A percentile compares a stretch with the other conserved stretches of the same genome.
phyloP scores from a whole-genome alignment of 2,329 filamentous ascomycete species.

The Stemphylium beticola region DNA sequence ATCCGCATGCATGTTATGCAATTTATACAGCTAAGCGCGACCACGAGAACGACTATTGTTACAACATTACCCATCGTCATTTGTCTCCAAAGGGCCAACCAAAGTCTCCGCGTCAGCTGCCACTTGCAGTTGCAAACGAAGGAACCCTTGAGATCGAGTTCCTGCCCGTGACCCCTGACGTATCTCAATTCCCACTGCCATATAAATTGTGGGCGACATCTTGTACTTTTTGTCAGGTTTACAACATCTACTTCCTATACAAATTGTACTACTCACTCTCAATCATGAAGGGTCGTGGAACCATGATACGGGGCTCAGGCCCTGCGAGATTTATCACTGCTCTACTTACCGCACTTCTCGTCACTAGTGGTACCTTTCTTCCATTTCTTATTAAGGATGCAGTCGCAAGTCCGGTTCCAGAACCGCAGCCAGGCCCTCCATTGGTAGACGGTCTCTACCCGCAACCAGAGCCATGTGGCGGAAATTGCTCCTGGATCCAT shows the following conservation, averaged over 20 bases:
- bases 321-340: slow-evolving; percentile 11
- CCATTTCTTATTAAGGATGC: slow-evolving; percentile 15
- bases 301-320: slow-evolving; percentile 3
- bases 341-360: slow-evolving; percentile 12
- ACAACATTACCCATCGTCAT: neutral
- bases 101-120: neutral
- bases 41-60: neutral
- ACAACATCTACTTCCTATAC: neutral
- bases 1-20: neutral
- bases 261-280: neutral
- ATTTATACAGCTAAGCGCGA: neutral
- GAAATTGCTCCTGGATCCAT: slow-evolving; percentile 51
- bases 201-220: neutral
- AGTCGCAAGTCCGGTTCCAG: slow-evolving; percentile 1
- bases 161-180: slow-evolving; percentile 2
- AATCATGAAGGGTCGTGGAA: neutral
- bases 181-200: neutral
- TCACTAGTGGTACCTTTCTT: slow-evolving; percentile 21
- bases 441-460: slow-evolving; percentile 21
- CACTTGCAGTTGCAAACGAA: slow-evolving; percentile 3
- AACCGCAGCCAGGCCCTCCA: slow-evolving; percentile 2
- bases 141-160: neutral
- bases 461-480: slow-evolving; percentile 47
- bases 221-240: neutral
- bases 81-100: neutral